Base-by-base conservation (phyloP, 768 basidiomycete genomes). In the Lactarius indigo region DNA sequence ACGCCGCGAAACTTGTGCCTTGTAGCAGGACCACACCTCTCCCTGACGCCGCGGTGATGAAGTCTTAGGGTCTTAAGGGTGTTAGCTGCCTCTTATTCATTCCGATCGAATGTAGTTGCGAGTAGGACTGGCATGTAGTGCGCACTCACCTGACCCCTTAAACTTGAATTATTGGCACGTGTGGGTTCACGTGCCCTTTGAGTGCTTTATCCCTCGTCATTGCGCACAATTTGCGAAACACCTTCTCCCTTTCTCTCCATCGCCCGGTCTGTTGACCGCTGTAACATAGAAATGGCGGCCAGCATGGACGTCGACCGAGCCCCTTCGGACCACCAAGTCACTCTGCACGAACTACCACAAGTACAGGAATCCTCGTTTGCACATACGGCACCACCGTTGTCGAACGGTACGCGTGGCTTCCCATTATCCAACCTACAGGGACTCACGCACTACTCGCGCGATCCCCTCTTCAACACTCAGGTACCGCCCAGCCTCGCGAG, bases 1-100 rank as follows among this genome's bases (percentile, higher is more conserved):
- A 98, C 97, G 10, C 87, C 94, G 33, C 86, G 96, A 17, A 99
- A 99, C 76, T 83, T 99, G 39, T 96, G 94, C 76, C 78, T 98
- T 64, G 92, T 91, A 55, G 90, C 91, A 20, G 96, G 96, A 6
- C 82, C 82, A 52, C 90, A 88, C 74, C 78, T 87, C 50, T 79
- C 89, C 26, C 81, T 86, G 0, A 89, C 89, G 64, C 57, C 64
- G 31, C 70, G 70, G 17, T 70, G 58, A 69, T 35, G 41, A 55
- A 61, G 12, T 52, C 23, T 44, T 28, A 30, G 47, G 28, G 15
- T 15, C 15, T 4, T 9, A 7, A 54, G 33, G 26, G 37, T 41
- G 13, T 41, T 58, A 52, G 26, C 50, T 26, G 50, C 50, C 6
- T 52, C 50, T 23, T 52, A 52, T 44, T 66, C 61, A 66, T 66